phyloP scores from a whole-genome alignment of 164 flowering plant species.

The Vitis cinerea region DNA sequence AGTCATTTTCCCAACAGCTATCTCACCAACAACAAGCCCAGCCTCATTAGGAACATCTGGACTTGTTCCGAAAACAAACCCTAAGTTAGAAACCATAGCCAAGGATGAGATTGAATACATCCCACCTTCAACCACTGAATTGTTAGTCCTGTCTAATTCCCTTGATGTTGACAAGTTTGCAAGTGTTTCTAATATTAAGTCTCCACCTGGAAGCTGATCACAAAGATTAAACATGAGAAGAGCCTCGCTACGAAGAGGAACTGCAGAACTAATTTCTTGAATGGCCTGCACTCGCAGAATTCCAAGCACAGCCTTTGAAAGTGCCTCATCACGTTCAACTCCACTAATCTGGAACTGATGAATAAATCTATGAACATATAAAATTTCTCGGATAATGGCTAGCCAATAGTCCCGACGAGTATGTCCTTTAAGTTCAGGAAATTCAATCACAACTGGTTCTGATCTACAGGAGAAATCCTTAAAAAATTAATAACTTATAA shows the following conservation, averaged over 20 bases:
- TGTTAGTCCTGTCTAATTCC: slow-evolving; percentile 40
- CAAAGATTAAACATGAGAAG: slow-evolving; percentile 87
- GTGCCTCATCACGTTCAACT: slow-evolving; percentile 58
- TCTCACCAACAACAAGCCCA: slow-evolving; percentile 72
- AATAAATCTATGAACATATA: slow-evolving; percentile 72
- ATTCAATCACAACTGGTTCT: slow-evolving; percentile 84
- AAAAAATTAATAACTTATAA: slow-evolving; percentile 7
- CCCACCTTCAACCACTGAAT: slow-evolving; percentile 32
- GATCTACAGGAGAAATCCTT: slow-evolving; percentile 47
- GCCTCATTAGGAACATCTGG: slow-evolving; percentile 31
- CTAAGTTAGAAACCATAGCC: slow-evolving; percentile 65
- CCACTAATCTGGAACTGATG: slow-evolving; percentile 62
- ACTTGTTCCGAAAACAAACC: slow-evolving; percentile 55
- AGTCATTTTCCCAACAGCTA: slow-evolving; percentile 77
- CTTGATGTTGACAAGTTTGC: slow-evolving; percentile 49
- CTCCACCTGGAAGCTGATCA: slow-evolving; percentile 97
- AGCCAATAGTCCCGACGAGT: slow-evolving; percentile 95
- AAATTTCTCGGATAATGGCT: slow-evolving; percentile 74
- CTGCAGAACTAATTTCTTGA: slow-evolving; percentile 46
- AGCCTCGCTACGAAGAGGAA: slow-evolving; percentile 39
- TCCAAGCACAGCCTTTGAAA: slow-evolving; percentile 85
- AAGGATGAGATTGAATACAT: slow-evolving; percentile 66
- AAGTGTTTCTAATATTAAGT: slow-evolving; percentile 76
- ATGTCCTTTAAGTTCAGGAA: slow-evolving; percentile 95
- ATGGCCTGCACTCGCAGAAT: slow-evolving; percentile 79